Evolutionary conservation across 441 rosid genomes (phyloP).

Genomic region (Erysimum cheiri): DNA sequence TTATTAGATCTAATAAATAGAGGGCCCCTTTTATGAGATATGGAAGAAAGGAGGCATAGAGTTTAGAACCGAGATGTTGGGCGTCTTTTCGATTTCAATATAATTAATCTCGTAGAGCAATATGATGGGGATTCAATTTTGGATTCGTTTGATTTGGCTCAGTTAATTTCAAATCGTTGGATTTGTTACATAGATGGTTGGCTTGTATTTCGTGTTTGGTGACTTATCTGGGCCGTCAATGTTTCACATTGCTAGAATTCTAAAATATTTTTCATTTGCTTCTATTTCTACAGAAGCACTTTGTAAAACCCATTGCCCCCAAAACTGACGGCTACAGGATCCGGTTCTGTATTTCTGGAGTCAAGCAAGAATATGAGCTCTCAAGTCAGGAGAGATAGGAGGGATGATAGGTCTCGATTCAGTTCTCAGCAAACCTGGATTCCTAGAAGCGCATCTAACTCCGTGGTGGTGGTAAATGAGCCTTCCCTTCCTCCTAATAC

Average conservation of each 20-base stretch:
- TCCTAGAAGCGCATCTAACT: slow-evolving; percentile 65
- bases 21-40: slow-evolving; percentile 24
- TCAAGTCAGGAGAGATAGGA: slow-evolving; percentile 65
- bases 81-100: neutral
- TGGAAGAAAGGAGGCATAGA: neutral
- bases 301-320: slow-evolving; percentile 22
- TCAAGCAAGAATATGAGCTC: slow-evolving; percentile 57
- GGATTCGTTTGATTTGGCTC: neutral
- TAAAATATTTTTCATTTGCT: neutral
- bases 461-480: slow-evolving; percentile 29
- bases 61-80: neutral
- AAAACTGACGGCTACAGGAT: slow-evolving; percentile 34
- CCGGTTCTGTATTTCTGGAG: slow-evolving; percentile 39
- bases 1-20: slow-evolving; percentile 17
- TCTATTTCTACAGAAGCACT: slow-evolving; percentile 5
- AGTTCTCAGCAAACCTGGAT: slow-evolving; percentile 76
- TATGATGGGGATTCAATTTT: neutral
- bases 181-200: neutral
- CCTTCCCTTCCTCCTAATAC: slow-evolving; percentile 27
- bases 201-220: neutral
- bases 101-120: neutral
- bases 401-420: slow-evolving; percentile 58
- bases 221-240: neutral
- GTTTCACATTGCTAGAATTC: slow-evolving; percentile 18
- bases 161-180: neutral